Conservation (phyloP, 2,329 filamentous ascomycete species). For the Cladorrhinum sp. region DNA sequence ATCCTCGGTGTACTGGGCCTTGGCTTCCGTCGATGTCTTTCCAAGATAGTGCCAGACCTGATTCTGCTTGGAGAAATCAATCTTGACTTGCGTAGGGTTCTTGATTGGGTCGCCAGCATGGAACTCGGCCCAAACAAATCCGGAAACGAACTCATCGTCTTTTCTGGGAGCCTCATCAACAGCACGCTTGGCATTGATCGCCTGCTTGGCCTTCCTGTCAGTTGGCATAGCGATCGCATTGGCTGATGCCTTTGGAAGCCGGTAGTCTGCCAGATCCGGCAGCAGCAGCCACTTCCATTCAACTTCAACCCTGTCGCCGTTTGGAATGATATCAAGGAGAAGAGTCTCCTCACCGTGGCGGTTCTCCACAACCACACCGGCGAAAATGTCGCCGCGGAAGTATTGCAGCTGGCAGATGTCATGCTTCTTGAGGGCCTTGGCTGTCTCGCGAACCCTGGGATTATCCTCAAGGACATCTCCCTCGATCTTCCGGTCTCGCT, state of each 20-base stretch:
- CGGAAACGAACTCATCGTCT: constrained; percentile 65
- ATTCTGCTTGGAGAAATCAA: constrained; percentile 69
- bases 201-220: constrained; percentile 60
- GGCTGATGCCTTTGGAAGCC: constrained; percentile 69
- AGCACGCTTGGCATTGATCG: constrained; percentile 64
- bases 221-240: constrained; percentile 70
- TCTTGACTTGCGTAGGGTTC: constrained; percentile 62
- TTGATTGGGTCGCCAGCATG: constrained; percentile 53
- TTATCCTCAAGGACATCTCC: constrained; percentile 68
- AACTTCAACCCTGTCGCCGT: constrained; percentile 75
- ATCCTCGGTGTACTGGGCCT: constrained; percentile 86
- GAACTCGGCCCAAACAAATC: constrained; percentile 78
- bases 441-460: constrained; percentile 64
- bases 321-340: constrained; percentile 78
- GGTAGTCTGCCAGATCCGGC: constrained; percentile 67
- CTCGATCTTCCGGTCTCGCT: constrained; percentile 74
- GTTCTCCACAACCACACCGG: constrained; percentile 84
- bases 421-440: constrained; percentile 64
- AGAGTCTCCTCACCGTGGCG: constrained; percentile 70
- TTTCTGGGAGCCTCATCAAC: constrained; percentile 61
- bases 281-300: constrained; percentile 82
- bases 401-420: constrained; percentile 87
- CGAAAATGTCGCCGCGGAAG: constrained; percentile 82
- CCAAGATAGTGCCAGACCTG: constrained; percentile 89
- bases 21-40: constrained; percentile 81